A percentile compares a stretch with the other conserved stretches of the same genome.
Evolutionary conservation across 805 yeast species (phyloP).

Genomic region (Sugiyamaella qingdaonensis): DNA sequence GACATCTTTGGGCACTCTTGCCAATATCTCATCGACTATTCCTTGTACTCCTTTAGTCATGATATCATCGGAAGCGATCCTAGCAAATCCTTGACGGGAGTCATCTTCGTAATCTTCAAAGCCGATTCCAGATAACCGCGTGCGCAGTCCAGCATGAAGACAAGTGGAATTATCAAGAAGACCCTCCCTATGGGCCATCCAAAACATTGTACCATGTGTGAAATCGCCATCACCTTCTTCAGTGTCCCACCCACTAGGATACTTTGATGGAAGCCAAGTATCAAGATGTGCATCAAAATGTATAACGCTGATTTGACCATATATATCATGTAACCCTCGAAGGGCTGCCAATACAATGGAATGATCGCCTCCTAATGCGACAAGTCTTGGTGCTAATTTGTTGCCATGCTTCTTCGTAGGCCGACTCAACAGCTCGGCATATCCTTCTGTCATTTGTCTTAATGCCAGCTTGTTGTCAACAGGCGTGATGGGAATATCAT

Average conservation of each 20-base stretch:
- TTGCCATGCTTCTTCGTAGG: slow-evolving; percentile 22
- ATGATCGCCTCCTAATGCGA: slow-evolving; percentile 82
- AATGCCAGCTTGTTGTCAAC: slow-evolving; percentile 62
- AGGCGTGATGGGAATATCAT: slow-evolving; percentile 66
- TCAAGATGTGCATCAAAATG: slow-evolving; percentile 87
- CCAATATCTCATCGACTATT: slow-evolving; percentile 50
- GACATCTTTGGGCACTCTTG: slow-evolving; percentile 52
- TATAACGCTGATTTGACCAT: slow-evolving; percentile 68
- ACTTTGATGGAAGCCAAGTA: slow-evolving; percentile 77
- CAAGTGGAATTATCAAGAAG: slow-evolving; percentile 51
- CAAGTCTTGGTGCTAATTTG: slow-evolving; percentile 50
- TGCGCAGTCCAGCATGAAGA: slow-evolving; percentile 73
- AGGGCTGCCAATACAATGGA: slow-evolving; percentile 69
- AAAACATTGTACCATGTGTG: slow-evolving; percentile 83
- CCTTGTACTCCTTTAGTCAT: slow-evolving; percentile 61
- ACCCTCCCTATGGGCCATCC: slow-evolving; percentile 75
- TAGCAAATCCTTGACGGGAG: slow-evolving; percentile 59
- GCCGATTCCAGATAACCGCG: slow-evolving; percentile 60
- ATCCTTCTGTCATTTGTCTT: slow-evolving; percentile 55
- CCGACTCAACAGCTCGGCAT: slow-evolving; percentile 48
- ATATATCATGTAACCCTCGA: slow-evolving; percentile 53
- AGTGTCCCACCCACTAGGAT: slow-evolving; percentile 72
- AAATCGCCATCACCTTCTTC: slow-evolving; percentile 59
- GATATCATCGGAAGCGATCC: slow-evolving; percentile 70
- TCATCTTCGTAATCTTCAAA: slow-evolving; percentile 65